A percentile compares a stretch with the other conserved stretches of the same genome.
Conservation (phyloP, 2,329 filamentous ascomycete species). For the Fusarium caatingaense region DNA sequence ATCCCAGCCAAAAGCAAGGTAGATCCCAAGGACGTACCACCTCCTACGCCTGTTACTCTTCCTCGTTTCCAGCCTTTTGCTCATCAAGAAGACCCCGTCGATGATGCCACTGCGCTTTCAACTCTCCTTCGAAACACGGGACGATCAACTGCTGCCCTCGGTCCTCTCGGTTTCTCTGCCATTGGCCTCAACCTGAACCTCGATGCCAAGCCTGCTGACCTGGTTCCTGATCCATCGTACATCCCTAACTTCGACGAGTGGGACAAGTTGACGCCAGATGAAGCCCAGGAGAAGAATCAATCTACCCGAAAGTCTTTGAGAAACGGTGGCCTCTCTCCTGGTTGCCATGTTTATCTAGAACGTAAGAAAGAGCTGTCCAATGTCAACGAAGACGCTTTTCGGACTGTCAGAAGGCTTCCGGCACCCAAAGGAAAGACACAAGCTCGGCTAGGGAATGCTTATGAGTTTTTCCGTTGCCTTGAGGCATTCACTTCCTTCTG, state of each 20-base stretch:
- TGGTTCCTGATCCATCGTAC: slow-evolving; percentile 65
- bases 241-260: slow-evolving; percentile 66
- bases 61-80: slow-evolving; percentile 59
- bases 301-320: slow-evolving; percentile 61
- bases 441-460: slow-evolving; percentile 70
- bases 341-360: slow-evolving; percentile 68
- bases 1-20: slow-evolving; percentile 48
- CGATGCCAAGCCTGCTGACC: slow-evolving; percentile 59
- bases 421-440: slow-evolving; percentile 64
- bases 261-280: slow-evolving; percentile 61
- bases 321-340: slow-evolving; percentile 67
- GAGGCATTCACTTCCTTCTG: slow-evolving; percentile 70
- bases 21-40: slow-evolving; percentile 65
- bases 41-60: slow-evolving; percentile 65
- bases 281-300: slow-evolving; percentile 61
- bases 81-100: slow-evolving; percentile 46
- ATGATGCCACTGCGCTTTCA: slow-evolving; percentile 56
- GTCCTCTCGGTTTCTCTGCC: slow-evolving; percentile 64
- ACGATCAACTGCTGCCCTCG: slow-evolving; percentile 56
- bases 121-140: slow-evolving; percentile 65
- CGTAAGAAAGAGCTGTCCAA: slow-evolving; percentile 67
- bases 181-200: slow-evolving; percentile 67
- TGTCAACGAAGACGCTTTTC: slow-evolving; percentile 69
- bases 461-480: slow-evolving; percentile 73
- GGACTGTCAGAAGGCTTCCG: slow-evolving; percentile 69